Conservation (phyloP, 257 asterid genomes). For the Gentiana dahurica region DNA sequence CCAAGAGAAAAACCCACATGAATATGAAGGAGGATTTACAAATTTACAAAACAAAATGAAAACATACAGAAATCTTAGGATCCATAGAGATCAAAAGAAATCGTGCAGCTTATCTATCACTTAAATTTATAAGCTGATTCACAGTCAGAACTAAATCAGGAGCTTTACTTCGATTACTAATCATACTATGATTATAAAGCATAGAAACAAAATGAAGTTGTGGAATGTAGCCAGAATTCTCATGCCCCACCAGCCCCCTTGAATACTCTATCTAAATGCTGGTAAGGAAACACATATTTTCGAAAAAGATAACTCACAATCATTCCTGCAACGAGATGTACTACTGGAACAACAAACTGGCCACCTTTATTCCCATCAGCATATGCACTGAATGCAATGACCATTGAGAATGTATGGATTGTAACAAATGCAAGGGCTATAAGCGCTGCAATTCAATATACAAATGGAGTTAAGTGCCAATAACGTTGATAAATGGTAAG, state of each 20-base stretch:
- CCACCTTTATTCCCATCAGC: constrained; percentile 60
- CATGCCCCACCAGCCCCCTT: no score
- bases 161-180: background rate
- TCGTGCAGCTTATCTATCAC: no score
- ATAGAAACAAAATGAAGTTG: background rate
- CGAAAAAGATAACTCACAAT: constrained; percentile 38
- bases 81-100: no score
- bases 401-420: constrained; percentile 94
- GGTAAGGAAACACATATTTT: background rate
- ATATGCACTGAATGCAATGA: constrained; percentile 83
- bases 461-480: background rate
- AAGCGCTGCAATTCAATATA: constrained; percentile 47
- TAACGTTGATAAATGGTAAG: background rate
- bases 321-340: constrained; percentile 80
- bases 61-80: background rate
- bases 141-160: no score
- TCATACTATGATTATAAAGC: background rate
- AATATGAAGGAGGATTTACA: background rate
- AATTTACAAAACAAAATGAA: background rate
- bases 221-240: no score
- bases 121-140: no score
- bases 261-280: background rate
- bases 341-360: constrained; percentile 62
- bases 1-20: background rate
- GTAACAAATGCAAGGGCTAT: constrained; percentile 91